A percentile compares a stretch with the other conserved stretches of the same genome.
These are phyloP conservation scores for Venturia carpophila DNA, from an alignment of 2,329 filamentous ascomycete species.

Conservation along the genomic window DNA sequence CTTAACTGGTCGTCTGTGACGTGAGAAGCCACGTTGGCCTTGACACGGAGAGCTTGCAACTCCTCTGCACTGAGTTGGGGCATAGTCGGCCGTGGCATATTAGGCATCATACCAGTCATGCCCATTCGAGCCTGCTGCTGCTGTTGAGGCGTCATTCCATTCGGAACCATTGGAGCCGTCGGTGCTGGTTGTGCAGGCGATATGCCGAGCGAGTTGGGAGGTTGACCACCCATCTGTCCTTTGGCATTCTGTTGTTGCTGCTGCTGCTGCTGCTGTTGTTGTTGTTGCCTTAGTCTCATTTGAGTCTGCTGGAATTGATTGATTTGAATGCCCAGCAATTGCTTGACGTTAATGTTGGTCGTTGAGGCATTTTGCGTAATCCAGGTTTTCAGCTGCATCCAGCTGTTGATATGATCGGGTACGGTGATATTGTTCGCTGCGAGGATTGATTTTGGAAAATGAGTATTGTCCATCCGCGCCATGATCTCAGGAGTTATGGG, in stretches of 20 bases:
- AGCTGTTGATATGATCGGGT: constrained; percentile 10
- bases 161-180: constrained; percentile 11
- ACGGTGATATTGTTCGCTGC: constrained; percentile 8
- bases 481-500: constrained; percentile 8
- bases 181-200: constrained; percentile 7
- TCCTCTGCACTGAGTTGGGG: background rate
- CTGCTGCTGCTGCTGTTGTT: background rate
- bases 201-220: background rate
- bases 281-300: background rate
- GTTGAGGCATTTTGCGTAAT: background rate
- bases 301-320: background rate
- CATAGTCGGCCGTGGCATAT: background rate
- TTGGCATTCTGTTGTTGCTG: constrained; percentile 2
- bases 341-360: background rate
- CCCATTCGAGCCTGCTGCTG: constrained; percentile 13
- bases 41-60: background rate
- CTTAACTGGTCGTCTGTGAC: constrained; percentile 7
- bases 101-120: constrained; percentile 4
- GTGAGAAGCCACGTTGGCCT: background rate
- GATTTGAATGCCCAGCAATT: background rate
- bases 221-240: background rate
- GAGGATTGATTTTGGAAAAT: constrained; percentile 3
- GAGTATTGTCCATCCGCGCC: background rate
- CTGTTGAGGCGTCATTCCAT: constrained; percentile 10
- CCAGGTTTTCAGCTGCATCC: constrained; percentile 10